Conservation (phyloP, 1,284 basidiomycete genomes). For the Cerrena zonata region DNA sequence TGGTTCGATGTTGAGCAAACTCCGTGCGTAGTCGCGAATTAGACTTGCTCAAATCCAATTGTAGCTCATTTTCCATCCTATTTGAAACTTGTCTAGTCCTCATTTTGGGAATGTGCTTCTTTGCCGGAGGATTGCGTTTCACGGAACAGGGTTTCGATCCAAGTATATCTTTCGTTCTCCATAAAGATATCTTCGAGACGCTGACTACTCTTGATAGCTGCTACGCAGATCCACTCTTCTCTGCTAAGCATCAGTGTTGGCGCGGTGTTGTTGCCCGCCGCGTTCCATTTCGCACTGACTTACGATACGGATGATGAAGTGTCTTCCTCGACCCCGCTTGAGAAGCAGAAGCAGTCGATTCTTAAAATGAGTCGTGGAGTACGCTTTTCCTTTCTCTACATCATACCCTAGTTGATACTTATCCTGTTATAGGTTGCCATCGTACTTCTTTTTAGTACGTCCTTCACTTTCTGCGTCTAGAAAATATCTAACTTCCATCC, state of each 20-base stretch:
- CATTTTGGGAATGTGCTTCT: constrained; percentile 79
- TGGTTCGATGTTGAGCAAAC: constrained; percentile 74
- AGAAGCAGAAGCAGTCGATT: constrained; percentile 42
- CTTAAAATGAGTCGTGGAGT: constrained; percentile 77
- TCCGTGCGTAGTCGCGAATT: constrained; percentile 36
- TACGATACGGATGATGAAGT: constrained; percentile 4
- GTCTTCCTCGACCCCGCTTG: constrained; percentile 8
- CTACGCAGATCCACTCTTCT: constrained; percentile 76
- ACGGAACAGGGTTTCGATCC: constrained; percentile 70
- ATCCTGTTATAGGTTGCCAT: constrained; percentile 53
- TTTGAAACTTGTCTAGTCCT: constrained; percentile 52
- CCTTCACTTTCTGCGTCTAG: constrained; percentile 8
- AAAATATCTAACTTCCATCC: neutral
- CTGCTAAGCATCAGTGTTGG: constrained; percentile 75
- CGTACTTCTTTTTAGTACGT: constrained; percentile 72
- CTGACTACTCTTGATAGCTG: constrained; percentile 37
- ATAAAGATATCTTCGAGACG: neutral
- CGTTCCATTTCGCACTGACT: constrained; percentile 33
- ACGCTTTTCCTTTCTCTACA: constrained; percentile 22
- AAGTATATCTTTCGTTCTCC: constrained; percentile 36
- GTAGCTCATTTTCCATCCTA: too few species aligned
- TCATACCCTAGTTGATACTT: constrained; percentile 12
- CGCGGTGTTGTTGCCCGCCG: constrained; percentile 75
- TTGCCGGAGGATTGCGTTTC: constrained; percentile 62
- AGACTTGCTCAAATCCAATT: neutral